phyloP scores from a whole-genome alignment of 352 stramenopile genomes.

The Globisporangium takayamanum region DNA sequence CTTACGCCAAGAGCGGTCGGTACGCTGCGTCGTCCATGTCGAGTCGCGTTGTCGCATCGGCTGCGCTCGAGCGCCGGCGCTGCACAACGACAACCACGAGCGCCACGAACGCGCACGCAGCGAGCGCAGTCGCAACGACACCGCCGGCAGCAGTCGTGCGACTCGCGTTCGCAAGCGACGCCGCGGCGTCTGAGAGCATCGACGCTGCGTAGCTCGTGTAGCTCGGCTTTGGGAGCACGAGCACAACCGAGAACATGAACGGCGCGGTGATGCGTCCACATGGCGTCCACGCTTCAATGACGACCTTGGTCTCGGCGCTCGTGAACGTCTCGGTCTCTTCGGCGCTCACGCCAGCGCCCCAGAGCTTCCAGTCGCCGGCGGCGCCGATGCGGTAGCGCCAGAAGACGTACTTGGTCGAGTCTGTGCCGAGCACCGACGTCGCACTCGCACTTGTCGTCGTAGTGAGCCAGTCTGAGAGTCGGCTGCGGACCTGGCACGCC shows the following conservation, averaged over 20 bases:
- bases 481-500: constrained; percentile 25
- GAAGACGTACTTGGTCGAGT: constrained; percentile 37
- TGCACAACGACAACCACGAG: constrained; percentile 33
- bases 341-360: constrained; percentile 10
- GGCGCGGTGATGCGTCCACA: constrained; percentile 32
- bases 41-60: constrained; percentile 7
- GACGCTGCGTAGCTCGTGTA: neutral
- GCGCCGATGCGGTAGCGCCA: constrained; percentile 53
- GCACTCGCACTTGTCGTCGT: constrained; percentile 21
- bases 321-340: constrained; percentile 23
- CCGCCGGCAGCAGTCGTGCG: constrained; percentile 12
- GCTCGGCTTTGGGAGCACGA: constrained; percentile 43
- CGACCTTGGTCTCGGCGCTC: constrained; percentile 31
- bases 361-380: constrained; percentile 32
- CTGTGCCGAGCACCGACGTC: constrained; percentile 1
- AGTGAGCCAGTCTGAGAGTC: constrained; percentile 33
- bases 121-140: constrained; percentile 4
- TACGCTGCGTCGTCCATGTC: constrained; percentile 39
- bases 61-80: constrained; percentile 10
- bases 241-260: constrained; percentile 37
- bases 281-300: constrained; percentile 48
- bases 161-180: constrained; percentile 1
- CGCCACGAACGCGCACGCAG: constrained; percentile 34
- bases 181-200: constrained; percentile 3
- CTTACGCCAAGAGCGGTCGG: constrained; percentile 47